Evolutionary conservation across 495 filamentous ascomycete species (phyloP).

Genomic region (Astrothelium macrocarpum): DNA sequence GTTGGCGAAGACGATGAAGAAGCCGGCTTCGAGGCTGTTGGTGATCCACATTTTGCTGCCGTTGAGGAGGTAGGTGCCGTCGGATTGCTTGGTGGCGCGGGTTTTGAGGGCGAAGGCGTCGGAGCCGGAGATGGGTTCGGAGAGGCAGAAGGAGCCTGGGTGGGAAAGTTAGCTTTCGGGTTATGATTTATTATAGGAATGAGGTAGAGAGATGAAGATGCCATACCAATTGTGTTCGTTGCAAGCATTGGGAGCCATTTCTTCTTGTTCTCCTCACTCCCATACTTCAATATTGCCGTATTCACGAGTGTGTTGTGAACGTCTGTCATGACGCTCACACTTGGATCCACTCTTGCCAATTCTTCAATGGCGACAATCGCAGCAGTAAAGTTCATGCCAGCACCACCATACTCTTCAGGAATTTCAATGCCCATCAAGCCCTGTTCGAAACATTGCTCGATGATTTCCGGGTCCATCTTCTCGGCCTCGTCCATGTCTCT

Average conservation of each 20-base stretch:
- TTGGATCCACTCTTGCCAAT: conserved; percentile 86
- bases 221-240: conserved; percentile 61
- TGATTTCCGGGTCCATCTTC: conserved; percentile 75
- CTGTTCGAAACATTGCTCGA: conserved; percentile 94
- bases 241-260: conserved; percentile 82
- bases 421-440: conserved; percentile 97
- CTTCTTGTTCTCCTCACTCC: conserved; percentile 59
- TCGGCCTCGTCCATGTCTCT: conserved; percentile 98
- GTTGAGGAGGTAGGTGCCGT: conserved; percentile 68
- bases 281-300: conserved; percentile 83
- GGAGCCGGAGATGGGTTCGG: conserved; percentile 84
- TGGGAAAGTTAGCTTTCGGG: neutral
- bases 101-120: conserved; percentile 95
- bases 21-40: conserved; percentile 82
- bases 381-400: conserved; percentile 97
- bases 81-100: conserved; percentile 63
- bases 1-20: conserved; percentile 98
- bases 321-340: conserved; percentile 84
- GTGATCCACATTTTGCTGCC: conserved; percentile 99
- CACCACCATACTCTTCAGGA: conserved; percentile 90
- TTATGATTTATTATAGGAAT: neutral
- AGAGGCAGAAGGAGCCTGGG: conserved; percentile 88
- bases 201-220: neutral
- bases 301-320: conserved; percentile 98
- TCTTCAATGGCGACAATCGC: conserved; percentile 97